Conservation (phyloP, 345 rosid species). For the Eucalyptus rudis region DNA sequence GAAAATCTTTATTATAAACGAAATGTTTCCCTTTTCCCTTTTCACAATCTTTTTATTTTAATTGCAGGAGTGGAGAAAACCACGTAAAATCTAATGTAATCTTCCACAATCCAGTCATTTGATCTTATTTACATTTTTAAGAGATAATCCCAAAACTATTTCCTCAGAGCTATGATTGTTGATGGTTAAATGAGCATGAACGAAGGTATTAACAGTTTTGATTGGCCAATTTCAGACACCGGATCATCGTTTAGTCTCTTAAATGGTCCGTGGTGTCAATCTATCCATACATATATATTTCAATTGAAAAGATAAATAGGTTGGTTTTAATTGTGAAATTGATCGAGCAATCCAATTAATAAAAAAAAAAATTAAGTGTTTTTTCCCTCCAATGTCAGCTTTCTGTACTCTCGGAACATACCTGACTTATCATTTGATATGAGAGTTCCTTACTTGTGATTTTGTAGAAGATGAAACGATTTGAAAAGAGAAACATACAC, state of each 20-base stretch:
- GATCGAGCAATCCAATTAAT: not conserved
- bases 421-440: not conserved
- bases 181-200: not conserved
- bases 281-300: too few relatives aligned
- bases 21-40: too few relatives aligned
- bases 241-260: too few relatives aligned
- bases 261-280: too few relatives aligned
- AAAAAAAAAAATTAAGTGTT: not conserved
- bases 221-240: too few relatives aligned
- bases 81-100: not conserved
- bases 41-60: not conserved
- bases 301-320: not conserved
- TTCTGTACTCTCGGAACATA: not conserved
- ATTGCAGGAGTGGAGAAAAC: too few relatives aligned
- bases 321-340: not conserved
- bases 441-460: not conserved
- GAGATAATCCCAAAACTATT: not conserved
- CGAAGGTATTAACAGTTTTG: not conserved
- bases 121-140: not conserved
- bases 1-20: not conserved
- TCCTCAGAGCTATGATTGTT: not conserved
- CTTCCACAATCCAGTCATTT: not conserved
- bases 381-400: not conserved
- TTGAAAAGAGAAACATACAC: not conserved
- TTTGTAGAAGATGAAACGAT: not conserved